Evolutionary conservation across 2,329 filamentous ascomycete genomes (phyloP).

Genomic region (Huntiella bhutanensis): DNA sequence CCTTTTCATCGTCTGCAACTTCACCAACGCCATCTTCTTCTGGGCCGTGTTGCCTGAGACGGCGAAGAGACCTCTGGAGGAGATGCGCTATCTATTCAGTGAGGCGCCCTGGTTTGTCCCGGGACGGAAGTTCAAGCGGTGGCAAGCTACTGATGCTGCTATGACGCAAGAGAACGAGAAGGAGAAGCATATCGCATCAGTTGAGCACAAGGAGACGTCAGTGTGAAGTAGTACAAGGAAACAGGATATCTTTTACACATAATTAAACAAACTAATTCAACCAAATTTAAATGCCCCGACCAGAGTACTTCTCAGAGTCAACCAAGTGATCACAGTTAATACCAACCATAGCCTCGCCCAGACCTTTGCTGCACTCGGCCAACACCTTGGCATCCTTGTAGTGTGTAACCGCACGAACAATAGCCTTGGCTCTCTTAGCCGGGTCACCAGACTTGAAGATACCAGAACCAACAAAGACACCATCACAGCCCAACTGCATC

Average conservation of each 20-base stretch:
- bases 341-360: slow-evolving; percentile 97
- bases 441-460: slow-evolving; percentile 97
- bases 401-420: slow-evolving; percentile 86
- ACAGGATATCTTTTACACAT: background rate
- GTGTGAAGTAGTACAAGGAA: background rate
- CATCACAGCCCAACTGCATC: slow-evolving; percentile 98
- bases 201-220: background rate
- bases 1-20: slow-evolving; percentile 39
- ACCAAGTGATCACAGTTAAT: slow-evolving; percentile 70
- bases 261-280: background rate
- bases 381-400: slow-evolving; percentile 70
- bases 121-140: slow-evolving; percentile 23
- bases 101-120: slow-evolving; percentile 44
- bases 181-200: background rate
- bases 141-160: background rate
- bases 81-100: slow-evolving; percentile 50
- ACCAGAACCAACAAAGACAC: slow-evolving; percentile 88
- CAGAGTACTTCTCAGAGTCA: slow-evolving; percentile 64
- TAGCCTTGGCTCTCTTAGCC: slow-evolving; percentile 75
- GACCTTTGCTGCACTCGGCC: slow-evolving; percentile 67
- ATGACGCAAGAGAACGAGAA: background rate
- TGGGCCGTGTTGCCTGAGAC: slow-evolving; percentile 50
- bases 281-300: slow-evolving; percentile 54
- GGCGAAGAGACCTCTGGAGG: slow-evolving; percentile 42
- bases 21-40: slow-evolving; percentile 31